Percentiles rank a stretch among this genome's conserved stretches.
Evolutionary conservation across 768 basidiomycete species (phyloP).

Genomic region (Lactarius akahatsu): DNA sequence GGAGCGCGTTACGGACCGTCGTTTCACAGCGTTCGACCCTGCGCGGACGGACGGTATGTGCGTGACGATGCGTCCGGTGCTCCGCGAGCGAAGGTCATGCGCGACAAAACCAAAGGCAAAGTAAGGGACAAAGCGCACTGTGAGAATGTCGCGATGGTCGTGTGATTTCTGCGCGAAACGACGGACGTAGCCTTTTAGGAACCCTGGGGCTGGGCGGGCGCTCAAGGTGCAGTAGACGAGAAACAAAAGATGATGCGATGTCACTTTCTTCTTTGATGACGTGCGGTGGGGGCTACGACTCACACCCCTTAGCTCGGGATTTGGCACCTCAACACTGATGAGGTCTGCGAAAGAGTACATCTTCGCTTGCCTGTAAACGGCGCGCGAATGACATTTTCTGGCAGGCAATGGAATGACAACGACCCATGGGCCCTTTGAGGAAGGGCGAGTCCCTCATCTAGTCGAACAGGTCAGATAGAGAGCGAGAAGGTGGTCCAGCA

Average conservation of each 20-base stretch:
- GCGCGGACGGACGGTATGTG: slow-evolving; percentile 43
- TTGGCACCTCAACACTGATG: too few relatives aligned
- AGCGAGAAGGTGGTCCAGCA: too few relatives aligned
- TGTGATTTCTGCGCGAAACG: slow-evolving; percentile 90
- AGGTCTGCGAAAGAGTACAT: too few relatives aligned
- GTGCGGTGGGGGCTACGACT: slow-evolving; percentile 91
- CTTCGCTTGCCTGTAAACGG: too few relatives aligned
- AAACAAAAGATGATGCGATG: slow-evolving; percentile 13
- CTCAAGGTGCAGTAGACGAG: background rate
- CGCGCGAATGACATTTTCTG: too few relatives aligned
- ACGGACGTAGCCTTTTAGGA: slow-evolving; percentile 86
- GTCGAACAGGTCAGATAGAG: too few relatives aligned
- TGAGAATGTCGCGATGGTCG: slow-evolving; percentile 88
- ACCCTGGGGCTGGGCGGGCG: slow-evolving; percentile 61
- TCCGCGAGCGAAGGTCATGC: slow-evolving; percentile 40
- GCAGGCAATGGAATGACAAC: too few relatives aligned
- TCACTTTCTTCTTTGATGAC: slow-evolving; percentile 62
- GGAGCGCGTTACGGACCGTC: background rate
- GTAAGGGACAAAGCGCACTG: slow-evolving; percentile 43
- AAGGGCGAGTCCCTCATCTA: too few relatives aligned
- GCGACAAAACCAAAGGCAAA: background rate
- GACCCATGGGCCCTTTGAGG: too few relatives aligned
- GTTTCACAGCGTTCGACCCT: too few relatives aligned
- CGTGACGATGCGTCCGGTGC: slow-evolving; percentile 87
- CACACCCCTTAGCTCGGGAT: too few relatives aligned